Base-by-base conservation (phyloP, 441 rosid genomes). In the Populus hybrid region DNA sequence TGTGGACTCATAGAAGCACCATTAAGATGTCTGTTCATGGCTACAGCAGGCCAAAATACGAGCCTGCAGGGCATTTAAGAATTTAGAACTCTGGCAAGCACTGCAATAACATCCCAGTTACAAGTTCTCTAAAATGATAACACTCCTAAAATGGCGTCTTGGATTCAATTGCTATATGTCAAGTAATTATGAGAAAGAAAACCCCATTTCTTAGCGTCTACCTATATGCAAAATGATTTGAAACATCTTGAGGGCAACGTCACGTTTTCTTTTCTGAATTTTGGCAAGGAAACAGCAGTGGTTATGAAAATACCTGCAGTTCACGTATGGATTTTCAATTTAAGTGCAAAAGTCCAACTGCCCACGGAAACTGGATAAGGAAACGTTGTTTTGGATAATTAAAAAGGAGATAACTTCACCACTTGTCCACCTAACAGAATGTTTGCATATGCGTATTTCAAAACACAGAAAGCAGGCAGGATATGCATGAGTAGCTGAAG, bases 401-500 rank as follows among this genome's bases (percentile, higher is more conserved):
- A n/a, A n/a, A 59, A n/a, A 40, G 64, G 64, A 59, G 20, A n/a
- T n/a, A 59, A 20, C 64, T 3, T 59, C 0, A 57, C 11, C 65
- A n/a, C 20, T 46, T 14, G 57, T 46, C 20, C 65, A 8, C 65
- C 65, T 8, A 8, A n/a, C 24, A 8, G 11, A 59, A 8, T n/a
- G 26, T n/a, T 8, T 20, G 64, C 64, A n/a, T 40, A 40, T 40
- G 50, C 50, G 11, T 40, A 40, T 40, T 40, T 11, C 50, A 40
- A 40, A 40, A 10, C 16, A 40, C 66, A 73, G 54, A 73, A 30
- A 28, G 76, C 66, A 36, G 73, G 73, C 72, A 35, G 57, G 57
- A 46, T 46, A 12, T 36, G 16, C 24, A 18, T 28, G 63, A 32
- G 20, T 67, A 23, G 42, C 30, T 23, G 5, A 70, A 38, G 1